Conservation (phyloP, 164 flowering plant genomes). For the Tinospora cordifolia region DNA sequence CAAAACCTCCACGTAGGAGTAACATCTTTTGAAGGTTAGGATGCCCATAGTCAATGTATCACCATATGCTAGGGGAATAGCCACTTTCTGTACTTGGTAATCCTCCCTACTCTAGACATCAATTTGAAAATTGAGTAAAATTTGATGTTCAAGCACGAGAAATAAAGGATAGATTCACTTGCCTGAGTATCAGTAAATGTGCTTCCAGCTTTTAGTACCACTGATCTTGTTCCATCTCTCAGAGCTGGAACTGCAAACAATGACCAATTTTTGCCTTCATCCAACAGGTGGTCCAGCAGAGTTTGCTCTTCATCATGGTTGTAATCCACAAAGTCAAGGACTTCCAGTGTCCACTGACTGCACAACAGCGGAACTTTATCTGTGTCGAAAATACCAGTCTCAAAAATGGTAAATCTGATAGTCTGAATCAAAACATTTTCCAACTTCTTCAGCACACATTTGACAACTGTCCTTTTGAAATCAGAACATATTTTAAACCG, state of each 20-base stretch:
- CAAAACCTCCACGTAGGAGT: background rate
- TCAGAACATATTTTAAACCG: slow-evolving; percentile 29
- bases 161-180: slow-evolving; percentile 13
- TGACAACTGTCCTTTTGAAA: slow-evolving; percentile 37
- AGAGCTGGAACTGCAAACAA: slow-evolving; percentile 38
- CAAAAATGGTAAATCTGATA: slow-evolving; percentile 44
- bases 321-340: slow-evolving; percentile 38
- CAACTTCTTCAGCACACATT: slow-evolving; percentile 24
- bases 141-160: background rate
- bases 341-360: slow-evolving; percentile 51
- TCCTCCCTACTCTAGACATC: too few relatives aligned
- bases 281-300: slow-evolving; percentile 54
- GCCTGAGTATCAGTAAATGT: slow-evolving; percentile 24
- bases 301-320: slow-evolving; percentile 52
- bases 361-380: slow-evolving; percentile 39
- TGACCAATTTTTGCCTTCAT: slow-evolving; percentile 48
- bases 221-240: slow-evolving; percentile 22
- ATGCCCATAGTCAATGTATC: background rate
- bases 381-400: slow-evolving; percentile 22
- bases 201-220: slow-evolving; percentile 19
- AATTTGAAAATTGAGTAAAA: background rate
- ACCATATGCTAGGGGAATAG: too few relatives aligned
- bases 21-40: background rate
- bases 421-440: slow-evolving; percentile 40
- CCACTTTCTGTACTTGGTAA: too few relatives aligned